phyloP scores from a whole-genome alignment of 1,139 yeast species.

The Suhomyces maxii region DNA sequence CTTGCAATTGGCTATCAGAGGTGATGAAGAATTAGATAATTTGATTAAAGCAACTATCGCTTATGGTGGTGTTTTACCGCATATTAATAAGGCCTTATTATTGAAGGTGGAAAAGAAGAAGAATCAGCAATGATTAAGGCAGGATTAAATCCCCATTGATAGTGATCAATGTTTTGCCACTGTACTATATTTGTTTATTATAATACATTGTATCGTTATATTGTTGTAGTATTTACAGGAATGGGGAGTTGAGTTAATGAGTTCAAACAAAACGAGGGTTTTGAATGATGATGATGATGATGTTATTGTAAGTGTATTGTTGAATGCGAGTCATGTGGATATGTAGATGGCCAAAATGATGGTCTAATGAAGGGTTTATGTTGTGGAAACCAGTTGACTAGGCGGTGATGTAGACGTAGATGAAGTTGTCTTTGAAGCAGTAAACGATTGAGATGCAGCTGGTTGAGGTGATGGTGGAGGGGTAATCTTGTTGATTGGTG shows the following conservation, averaged over 20 bases:
- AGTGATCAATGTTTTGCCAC: conserved; percentile 2
- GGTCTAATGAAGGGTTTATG: too few relatives aligned
- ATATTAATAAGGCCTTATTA: conserved; percentile 89
- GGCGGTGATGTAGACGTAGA: not conserved
- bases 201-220: conserved; percentile 11
- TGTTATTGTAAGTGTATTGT: not conserved
- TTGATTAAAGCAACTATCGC: conserved; percentile 97
- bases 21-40: conserved; percentile 97
- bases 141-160: not conserved
- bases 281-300: not conserved
- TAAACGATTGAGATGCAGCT: not conserved
- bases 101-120: conserved; percentile 86
- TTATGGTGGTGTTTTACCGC: conserved; percentile 99
- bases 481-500: too few relatives aligned
- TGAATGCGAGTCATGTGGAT: too few relatives aligned
- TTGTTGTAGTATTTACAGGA: conserved; percentile 6
- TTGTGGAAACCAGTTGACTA: too few relatives aligned
- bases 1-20: conserved; percentile 96
- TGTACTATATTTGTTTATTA: conserved; percentile 12
- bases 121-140: conserved; percentile 18
- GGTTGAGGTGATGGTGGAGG: not conserved
- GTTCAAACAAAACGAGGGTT: not conserved
- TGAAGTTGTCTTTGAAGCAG: not conserved
- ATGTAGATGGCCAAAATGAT: too few relatives aligned
- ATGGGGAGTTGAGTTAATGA: not conserved